Conservation (phyloP, 208 protist genomes). For the Leishmania lainsoni region DNA sequence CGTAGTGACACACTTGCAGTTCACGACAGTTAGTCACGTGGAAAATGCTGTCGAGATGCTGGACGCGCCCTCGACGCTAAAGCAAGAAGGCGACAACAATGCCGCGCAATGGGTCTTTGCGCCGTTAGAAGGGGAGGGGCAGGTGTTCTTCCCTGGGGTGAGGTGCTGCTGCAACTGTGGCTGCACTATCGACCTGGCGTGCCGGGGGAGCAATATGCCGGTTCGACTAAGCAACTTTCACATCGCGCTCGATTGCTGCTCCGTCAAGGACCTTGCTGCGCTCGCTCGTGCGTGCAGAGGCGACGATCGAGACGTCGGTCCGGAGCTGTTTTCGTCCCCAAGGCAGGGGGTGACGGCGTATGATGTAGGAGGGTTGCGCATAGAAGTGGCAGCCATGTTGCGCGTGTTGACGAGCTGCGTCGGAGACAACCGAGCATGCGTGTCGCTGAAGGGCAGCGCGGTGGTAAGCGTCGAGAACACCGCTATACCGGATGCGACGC, state of each 20-base stretch:
- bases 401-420: neutral
- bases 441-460: slow-evolving; percentile 14
- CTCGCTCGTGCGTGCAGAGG: slow-evolving; percentile 14
- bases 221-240: slow-evolving; percentile 15
- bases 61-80: neutral
- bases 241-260: slow-evolving; percentile 9
- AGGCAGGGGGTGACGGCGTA: neutral
- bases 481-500: slow-evolving; percentile 18
- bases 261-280: slow-evolving; percentile 7
- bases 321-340: neutral
- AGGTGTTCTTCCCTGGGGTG: slow-evolving; percentile 17
- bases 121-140: slow-evolving; percentile 20
- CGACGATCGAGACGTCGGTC: neutral
- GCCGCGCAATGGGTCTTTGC: slow-evolving; percentile 13
- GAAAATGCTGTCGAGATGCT: neutral
- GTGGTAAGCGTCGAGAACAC: slow-evolving; percentile 27
- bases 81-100: neutral
- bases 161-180: slow-evolving; percentile 8
- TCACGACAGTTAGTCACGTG: slow-evolving; percentile 22
- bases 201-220: neutral
- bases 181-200: slow-evolving; percentile 13
- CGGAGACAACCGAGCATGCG: neutral
- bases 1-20: slow-evolving; percentile 21
- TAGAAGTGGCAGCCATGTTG: slow-evolving; percentile 17
- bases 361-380: slow-evolving; percentile 9